Base-by-base conservation (phyloP, 2,329 filamentous ascomycete genomes). In the Hyphodiscus sp. region DNA sequence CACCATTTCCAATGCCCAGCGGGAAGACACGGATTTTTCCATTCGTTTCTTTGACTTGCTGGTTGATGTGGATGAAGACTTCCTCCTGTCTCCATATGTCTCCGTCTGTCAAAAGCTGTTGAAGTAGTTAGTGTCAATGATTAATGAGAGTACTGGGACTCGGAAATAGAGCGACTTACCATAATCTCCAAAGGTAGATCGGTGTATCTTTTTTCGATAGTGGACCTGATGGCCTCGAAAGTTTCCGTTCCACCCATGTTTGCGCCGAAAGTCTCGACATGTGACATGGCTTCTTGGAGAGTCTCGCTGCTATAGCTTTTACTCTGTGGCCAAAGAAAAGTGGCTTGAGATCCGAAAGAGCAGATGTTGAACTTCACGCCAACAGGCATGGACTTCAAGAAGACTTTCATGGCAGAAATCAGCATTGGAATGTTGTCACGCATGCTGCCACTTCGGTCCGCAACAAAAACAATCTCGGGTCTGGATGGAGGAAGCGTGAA, bases 391-490 rank as follows among this genome's bases (percentile, higher is more conserved):
- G 82, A 86, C 64, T 84, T 85, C 53, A 87, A 70, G 60, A 87
- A 87, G 20, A 87, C 71, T 5, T 77, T 74, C 20, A 87, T 71
- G 0, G 83, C 82, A 1, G 75, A 69, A 20, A 75, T 70, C 2
- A 85, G 72, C 30, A 81, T 75, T 0, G 60, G 57, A 1, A 86
- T 85, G 41, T 76, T 79, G 4, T 59, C 58, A 0, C 43, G 23
- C 84, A 87, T 87, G 54, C 83, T 87, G 0, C 84, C 85, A 52
- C 83, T 87, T 49, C 85, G 78, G 65, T 91, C 87, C 52, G 83
- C 85, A 4, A 91, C 71, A 59, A 91, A 89, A 18, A 90, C 79
- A 20, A 91, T 76, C 64, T 91, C 86, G 2, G 75, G 73, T 51
- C 67, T 69, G 9, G 76, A 72, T 0, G 75, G 65, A 0, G 81